Conservation (phyloP, 352 stramenopile genomes). For the Phytopythium boreale region DNA sequence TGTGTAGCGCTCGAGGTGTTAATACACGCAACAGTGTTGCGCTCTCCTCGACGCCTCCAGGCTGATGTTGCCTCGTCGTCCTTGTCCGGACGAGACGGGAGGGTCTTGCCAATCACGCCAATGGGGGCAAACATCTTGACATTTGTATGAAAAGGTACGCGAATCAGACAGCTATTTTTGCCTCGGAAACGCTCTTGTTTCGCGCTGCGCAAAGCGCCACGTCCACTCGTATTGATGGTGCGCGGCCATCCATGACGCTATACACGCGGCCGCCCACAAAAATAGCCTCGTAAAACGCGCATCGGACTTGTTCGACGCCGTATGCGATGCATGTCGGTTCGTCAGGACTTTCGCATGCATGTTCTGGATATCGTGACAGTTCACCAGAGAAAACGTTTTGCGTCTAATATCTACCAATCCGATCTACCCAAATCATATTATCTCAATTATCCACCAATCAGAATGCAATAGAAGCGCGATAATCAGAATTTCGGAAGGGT, state of each 20-base stretch:
- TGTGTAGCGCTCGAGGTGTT: background rate
- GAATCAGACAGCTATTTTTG: constrained; percentile 1
- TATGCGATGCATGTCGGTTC: background rate
- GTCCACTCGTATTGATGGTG: background rate
- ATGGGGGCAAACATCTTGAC: background rate
- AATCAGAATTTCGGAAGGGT: too few relatives aligned
- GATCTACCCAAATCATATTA: too few relatives aligned
- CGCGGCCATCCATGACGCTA: background rate
- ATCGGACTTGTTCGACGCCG: background rate
- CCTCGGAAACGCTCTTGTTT: background rate
- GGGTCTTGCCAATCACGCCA: constrained; percentile 4
- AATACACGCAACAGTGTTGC: background rate
- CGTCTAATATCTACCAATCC: background rate
- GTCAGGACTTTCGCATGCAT: too few relatives aligned
- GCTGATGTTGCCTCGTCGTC: background rate
- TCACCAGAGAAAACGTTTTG: too few relatives aligned
- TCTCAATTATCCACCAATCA: too few relatives aligned
- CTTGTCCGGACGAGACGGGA: constrained; percentile 3
- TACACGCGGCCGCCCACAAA: background rate
- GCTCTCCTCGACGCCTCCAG: background rate
- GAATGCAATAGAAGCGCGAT: too few relatives aligned
- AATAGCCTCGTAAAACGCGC: too few relatives aligned
- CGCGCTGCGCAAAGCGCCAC: background rate
- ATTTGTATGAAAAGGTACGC: constrained; percentile 1
- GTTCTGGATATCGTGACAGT: too few relatives aligned